Evolutionary conservation across 176 grass and related monocot species (phyloP), one percentile per base, ranked within the genome.

Genomic region (Pontederia crassipes): DNA sequence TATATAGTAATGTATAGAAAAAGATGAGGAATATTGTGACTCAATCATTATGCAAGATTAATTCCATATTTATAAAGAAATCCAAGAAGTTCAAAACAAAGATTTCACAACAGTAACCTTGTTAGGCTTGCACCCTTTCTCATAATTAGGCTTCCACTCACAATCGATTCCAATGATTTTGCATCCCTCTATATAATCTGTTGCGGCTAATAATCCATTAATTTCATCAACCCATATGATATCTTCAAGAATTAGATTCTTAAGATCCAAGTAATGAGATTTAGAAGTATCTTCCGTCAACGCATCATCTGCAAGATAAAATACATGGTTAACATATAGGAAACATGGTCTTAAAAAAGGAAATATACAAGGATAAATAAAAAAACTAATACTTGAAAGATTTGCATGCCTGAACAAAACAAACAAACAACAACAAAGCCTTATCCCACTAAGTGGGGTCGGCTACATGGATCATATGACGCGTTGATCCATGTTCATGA

Each of bases 111-210:
- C 64, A 70, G 14, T 79, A 57, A 90, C 92, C 83, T 90, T 96
- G 65, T 61, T 90, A 18, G 73, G 83, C 82, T 72, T 90, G 78
- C 75, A 75, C 49, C 88, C 84, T 81, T 90, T 96, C 72, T 96
- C 86, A 56, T 70, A 96, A 72, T 96, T 96, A 80, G 87, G 86
- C 64, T 84, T 90, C 92, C 92, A 96, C 65, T 96, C 86, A 4
- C 86, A 96, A 71, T 96, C 92, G 56, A 96, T 62, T 0, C 86
- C 92, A 45, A 96, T 77, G 82, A 90, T 80, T 83, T 90, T 90
- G 77, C 86, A 96, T 59, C 65, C 64, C 72, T 96, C 83, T 24
- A 96, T 90, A 82, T 75, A 85, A 54, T 58, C 74, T 56, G 81
- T 85, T 54, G 92, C 83, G 50, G 75, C 65, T 77, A 85, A 54